Evolutionary conservation across 331 rosid species (phyloP).

Genomic region (Rosa hybrid): DNA sequence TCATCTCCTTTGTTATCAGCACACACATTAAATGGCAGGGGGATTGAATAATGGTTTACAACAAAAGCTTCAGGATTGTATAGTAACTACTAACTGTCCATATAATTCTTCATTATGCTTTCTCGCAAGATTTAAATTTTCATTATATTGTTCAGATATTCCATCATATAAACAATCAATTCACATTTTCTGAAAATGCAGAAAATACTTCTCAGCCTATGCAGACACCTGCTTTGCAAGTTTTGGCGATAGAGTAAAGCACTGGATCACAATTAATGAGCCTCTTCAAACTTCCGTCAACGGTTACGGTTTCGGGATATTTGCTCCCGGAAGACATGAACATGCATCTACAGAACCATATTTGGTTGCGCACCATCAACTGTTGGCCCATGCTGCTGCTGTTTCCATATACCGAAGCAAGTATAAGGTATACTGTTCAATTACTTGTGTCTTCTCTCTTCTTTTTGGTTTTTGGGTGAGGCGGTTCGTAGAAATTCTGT

Average conservation of each 20-base stretch:
- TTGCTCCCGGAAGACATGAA: slow-evolving; percentile 86
- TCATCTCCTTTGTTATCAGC: not conserved
- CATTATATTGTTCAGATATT: not conserved
- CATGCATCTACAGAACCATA: slow-evolving; percentile 61
- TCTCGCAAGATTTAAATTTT: not conserved
- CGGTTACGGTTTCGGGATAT: slow-evolving; percentile 55
- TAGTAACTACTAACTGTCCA: not conserved
- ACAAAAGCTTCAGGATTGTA: not conserved
- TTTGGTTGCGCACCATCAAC: slow-evolving; percentile 81
- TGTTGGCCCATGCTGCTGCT: slow-evolving; percentile 89
- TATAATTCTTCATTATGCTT: not conserved
- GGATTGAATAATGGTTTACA: not conserved
- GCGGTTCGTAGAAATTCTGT: not conserved
- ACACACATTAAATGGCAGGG: not conserved
- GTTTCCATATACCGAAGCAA: slow-evolving; percentile 69
- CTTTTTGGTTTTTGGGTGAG: not conserved
- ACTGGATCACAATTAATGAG: slow-evolving; percentile 87
- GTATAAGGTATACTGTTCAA: slow-evolving; percentile 58
- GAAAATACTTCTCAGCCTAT: slow-evolving; percentile 72
- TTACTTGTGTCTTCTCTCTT: not conserved
- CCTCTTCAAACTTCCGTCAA: slow-evolving; percentile 90
- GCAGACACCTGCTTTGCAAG: slow-evolving; percentile 88
- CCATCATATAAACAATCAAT: not conserved
- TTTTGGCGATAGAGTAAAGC: slow-evolving; percentile 95
- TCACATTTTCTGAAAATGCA: slow-evolving; percentile 40